A percentile compares a stretch with the other conserved stretches of the same genome.
These are phyloP conservation scores for Leccinum arenicola DNA, from an alignment of 768 basidiomycete genomes.

Conservation along the genomic window DNA sequence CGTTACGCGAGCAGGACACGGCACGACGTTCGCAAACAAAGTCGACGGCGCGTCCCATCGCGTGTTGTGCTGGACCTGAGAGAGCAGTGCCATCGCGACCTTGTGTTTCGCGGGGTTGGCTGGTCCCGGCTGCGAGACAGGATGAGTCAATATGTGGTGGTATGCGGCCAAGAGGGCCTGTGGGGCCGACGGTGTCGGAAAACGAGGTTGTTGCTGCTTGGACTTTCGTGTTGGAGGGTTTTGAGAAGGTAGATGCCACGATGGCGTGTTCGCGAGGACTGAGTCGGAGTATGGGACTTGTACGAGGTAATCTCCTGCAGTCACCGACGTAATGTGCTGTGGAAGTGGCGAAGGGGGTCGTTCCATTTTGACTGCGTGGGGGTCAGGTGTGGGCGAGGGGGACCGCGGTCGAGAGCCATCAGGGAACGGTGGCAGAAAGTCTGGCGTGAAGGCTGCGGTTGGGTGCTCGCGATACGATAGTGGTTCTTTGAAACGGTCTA, in stretches of 20 bases:
- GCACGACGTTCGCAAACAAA: conserved; percentile 55
- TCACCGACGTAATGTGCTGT: conserved; percentile 39
- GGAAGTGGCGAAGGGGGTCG: conserved; percentile 40
- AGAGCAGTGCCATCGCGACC: conserved; percentile 69
- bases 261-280: conserved; percentile 57
- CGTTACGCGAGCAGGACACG: conserved; percentile 59
- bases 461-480: conserved; percentile 32
- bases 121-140: conserved; percentile 47
- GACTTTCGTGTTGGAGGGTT: conserved; percentile 26
- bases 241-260: conserved; percentile 65
- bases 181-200: conserved; percentile 55
- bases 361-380: conserved; percentile 30
- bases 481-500: conserved; percentile 20
- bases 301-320: conserved; percentile 65
- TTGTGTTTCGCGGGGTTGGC: conserved; percentile 67
- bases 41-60: conserved; percentile 72
- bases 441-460: conserved; percentile 28
- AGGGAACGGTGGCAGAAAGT: conserved; percentile 37
- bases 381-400: conserved; percentile 39
- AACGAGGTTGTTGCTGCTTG: conserved; percentile 25
- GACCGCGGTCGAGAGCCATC: conserved; percentile 25
- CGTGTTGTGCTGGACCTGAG: conserved; percentile 51
- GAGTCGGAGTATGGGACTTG: conserved; percentile 76
- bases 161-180: conserved; percentile 67
- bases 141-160: conserved; percentile 75